Evolutionary conservation across 2,329 filamentous ascomycete species (phyloP), one percentile per base, ranked within the genome.

Genomic region (Coniochaeta sp.): DNA sequence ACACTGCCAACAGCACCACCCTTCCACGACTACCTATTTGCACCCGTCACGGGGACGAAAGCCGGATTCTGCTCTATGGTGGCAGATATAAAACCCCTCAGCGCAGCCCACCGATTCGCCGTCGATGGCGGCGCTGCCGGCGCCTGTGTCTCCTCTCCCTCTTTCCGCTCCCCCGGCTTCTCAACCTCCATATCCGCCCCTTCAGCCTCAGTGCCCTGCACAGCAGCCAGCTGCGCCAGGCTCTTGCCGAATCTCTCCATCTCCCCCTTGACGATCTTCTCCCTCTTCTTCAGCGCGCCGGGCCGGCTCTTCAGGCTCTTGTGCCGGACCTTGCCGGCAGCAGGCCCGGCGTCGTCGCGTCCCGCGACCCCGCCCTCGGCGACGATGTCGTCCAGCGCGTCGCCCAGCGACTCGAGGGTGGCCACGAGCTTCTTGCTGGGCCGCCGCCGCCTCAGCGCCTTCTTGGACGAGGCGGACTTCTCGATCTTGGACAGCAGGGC

Each of bases 1-100:
- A 32, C 30, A 32, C 34, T n/a, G 16, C 42, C 42, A 47, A 47
- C 34, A 36, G 19, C 42, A 47, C n/a, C 19, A 24, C 42, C 24
- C 42, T 47, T 24, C 42, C n/a, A 4, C 2, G 24, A n/a, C 47
- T 26, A 52, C 22, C 47, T 52, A 30, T 52, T 52, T 24, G 47
- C 58, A 61, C 61, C 58, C 26, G 36, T 61, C 68, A 71, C 70
- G 38, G 24, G 64, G 44, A 79, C 72, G 70, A 96, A 96, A 3
- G 89, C 90, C 16, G 89, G 85, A 67, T 93, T 93, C 73, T 91
- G 89, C 75, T 96, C 91, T 87, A 96, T 91, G 1, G 91, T 97
- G 47, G 87, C 82, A 1, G 90, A 88, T 58, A 97, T 96, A 70
- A 93, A 96, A 10, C 81, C 86, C 67, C 93, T 85, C 73, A 98